Conservation (phyloP, 257 asterid genomes). For the Schizonepeta tenuifolia region DNA sequence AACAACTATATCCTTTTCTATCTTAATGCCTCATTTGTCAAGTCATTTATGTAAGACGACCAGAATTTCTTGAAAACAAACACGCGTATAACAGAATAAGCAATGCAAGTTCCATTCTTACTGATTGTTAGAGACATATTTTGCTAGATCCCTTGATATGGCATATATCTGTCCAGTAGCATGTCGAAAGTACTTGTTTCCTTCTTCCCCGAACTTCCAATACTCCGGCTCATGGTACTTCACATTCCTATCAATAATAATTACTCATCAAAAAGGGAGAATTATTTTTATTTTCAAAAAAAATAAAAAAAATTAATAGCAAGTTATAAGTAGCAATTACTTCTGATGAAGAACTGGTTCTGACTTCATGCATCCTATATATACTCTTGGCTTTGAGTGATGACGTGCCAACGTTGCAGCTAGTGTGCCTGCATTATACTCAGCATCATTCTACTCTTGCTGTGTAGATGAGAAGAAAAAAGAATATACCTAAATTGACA, state of each 20-base stretch:
- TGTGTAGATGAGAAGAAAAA: background rate
- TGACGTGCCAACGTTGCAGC: slow-evolving; percentile 64
- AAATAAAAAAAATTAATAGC: background rate
- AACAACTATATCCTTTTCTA: too few species aligned
- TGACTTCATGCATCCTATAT: slow-evolving; percentile 70
- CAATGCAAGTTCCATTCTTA: slow-evolving; percentile 29
- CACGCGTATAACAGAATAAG: background rate
- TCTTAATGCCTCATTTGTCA: too few species aligned
- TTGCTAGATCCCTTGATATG: slow-evolving; percentile 58
- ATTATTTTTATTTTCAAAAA: background rate
- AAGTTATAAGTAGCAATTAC: slow-evolving; percentile 35
- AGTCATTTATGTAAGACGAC: too few species aligned
- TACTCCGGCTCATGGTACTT: slow-evolving; percentile 68
- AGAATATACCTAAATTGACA: slow-evolving; percentile 67
- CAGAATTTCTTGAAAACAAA: background rate
- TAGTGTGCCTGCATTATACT: slow-evolving; percentile 50
- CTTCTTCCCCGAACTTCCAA: slow-evolving; percentile 68
- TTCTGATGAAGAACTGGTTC: slow-evolving; percentile 67
- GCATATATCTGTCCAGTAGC: slow-evolving; percentile 75
- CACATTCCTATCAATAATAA: slow-evolving; percentile 44
- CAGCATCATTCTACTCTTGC: background rate
- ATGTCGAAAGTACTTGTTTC: slow-evolving; percentile 65
- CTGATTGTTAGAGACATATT: slow-evolving; percentile 50
- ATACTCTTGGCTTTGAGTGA: slow-evolving; percentile 57
- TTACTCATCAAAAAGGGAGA: background rate